Conservation (phyloP, 108 stramenopile species). For the Thalassiosira profunda region DNA sequence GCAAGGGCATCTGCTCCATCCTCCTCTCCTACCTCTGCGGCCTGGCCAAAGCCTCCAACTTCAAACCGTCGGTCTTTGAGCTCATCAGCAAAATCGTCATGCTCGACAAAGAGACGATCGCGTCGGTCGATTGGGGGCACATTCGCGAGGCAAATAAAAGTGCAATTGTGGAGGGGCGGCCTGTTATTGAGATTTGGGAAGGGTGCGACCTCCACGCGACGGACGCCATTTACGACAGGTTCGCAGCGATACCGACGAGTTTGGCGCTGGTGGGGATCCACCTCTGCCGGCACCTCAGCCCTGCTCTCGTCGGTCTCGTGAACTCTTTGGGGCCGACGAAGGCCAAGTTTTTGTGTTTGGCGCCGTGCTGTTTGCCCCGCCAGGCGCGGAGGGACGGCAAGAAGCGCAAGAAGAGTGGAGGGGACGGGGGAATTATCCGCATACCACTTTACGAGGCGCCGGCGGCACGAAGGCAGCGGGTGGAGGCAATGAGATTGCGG, state of each 20-base stretch:
- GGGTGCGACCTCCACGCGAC: conserved; percentile 70
- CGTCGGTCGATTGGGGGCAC: conserved; percentile 69
- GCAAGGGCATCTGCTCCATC: too few species aligned
- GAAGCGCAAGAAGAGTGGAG: neutral
- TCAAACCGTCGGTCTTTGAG: too few species aligned
- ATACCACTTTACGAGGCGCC: too few species aligned
- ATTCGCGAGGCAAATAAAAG: conserved; percentile 47
- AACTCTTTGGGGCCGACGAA: conserved; percentile 59
- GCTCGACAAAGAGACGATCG: conserved; percentile 68
- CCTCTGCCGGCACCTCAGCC: conserved; percentile 70
- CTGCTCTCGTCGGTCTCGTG: conserved; percentile 60
- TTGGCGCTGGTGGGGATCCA: conserved; percentile 74
- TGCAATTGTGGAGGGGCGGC: conserved; percentile 28
- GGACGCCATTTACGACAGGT: conserved; percentile 57
- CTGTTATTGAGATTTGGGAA: conserved; percentile 57
- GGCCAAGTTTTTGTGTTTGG: conserved; percentile 59
- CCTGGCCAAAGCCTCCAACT: too few species aligned
- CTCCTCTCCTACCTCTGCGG: too few species aligned
- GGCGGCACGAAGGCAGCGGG: too few species aligned
- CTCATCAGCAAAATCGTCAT: too few species aligned
- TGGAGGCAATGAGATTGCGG: too few species aligned
- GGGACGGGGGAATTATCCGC: too few species aligned
- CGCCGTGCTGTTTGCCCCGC: conserved; percentile 77
- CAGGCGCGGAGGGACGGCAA: conserved; percentile 21
- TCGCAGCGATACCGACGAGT: conserved; percentile 34